Evolutionary conservation across 2,329 filamentous ascomycete species (phyloP).

Genomic region (Microdochium nivale): DNA sequence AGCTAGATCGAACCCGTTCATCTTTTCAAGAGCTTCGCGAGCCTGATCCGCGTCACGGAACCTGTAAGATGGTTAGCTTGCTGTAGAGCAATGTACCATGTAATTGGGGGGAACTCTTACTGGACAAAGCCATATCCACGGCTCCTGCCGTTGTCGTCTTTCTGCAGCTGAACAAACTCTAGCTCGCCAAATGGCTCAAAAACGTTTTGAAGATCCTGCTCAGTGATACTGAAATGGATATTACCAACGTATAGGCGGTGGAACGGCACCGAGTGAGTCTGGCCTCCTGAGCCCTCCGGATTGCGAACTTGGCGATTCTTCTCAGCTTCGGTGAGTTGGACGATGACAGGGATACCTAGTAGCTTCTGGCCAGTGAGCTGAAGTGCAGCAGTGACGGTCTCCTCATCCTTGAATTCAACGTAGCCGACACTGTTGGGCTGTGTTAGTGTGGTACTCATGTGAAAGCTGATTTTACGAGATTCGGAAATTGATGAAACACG

Average conservation of each 20-base stretch:
- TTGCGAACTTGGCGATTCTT: constrained; percentile 96
- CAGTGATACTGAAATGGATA: constrained; percentile 98
- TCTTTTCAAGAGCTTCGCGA: constrained; percentile 91
- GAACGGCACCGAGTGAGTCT: constrained; percentile 83
- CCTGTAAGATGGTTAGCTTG: constrained; percentile 41
- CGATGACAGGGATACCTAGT: constrained; percentile 96
- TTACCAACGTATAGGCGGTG: constrained; percentile 98
- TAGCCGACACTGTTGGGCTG: constrained; percentile 72
- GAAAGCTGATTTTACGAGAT: background rate
- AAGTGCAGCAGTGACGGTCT: constrained; percentile 85
- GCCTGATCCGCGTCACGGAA: constrained; percentile 87
- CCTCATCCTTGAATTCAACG: constrained; percentile 96
- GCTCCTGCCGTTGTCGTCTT: constrained; percentile 84
- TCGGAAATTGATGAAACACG: constrained; percentile 19
- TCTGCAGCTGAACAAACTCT: constrained; percentile 95
- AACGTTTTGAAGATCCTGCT: constrained; percentile 89
- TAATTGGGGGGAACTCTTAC: constrained; percentile 49
- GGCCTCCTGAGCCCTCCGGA: constrained; percentile 57
- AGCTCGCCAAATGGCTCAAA: constrained; percentile 97
- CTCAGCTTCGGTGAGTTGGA: constrained; percentile 95
- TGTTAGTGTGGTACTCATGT: constrained; percentile 24
- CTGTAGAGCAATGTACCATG: background rate
- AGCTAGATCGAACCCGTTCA: constrained; percentile 98
- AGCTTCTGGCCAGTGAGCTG: constrained; percentile 98
- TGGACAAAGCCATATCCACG: constrained; percentile 98